These are phyloP conservation scores for Penstemon eatonii DNA, from an alignment of 257 asterid genomes.

Conservation along the genomic window DNA sequence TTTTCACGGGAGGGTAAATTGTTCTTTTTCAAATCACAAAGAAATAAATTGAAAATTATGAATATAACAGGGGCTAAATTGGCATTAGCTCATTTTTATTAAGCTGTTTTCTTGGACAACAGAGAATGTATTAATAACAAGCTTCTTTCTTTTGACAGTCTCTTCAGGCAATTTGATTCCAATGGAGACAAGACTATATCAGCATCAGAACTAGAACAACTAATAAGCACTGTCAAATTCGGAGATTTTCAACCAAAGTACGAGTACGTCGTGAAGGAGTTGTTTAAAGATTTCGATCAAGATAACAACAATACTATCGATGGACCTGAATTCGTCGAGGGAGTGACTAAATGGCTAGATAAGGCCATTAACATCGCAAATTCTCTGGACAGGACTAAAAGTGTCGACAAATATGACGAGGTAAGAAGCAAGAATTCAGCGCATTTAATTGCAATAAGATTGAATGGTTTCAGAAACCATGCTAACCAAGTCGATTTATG, in stretches of 20 bases:
- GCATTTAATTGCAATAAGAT: neutral
- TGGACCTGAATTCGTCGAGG: slow-evolving; percentile 40
- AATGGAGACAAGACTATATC: slow-evolving; percentile 35
- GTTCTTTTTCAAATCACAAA: too few species aligned
- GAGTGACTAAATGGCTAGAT: slow-evolving; percentile 40
- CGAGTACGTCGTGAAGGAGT: slow-evolving; percentile 35
- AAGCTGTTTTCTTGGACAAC: neutral
- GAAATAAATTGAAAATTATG: too few species aligned
- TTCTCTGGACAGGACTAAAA: slow-evolving; percentile 27
- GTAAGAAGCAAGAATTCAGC: neutral
- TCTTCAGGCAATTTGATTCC: slow-evolving; percentile 42
- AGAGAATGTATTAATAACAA: too few species aligned
- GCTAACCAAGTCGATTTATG: neutral
- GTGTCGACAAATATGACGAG: slow-evolving; percentile 39
- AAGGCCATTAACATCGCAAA: slow-evolving; percentile 40
- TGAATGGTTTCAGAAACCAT: neutral
- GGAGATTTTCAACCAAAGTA: slow-evolving; percentile 38
- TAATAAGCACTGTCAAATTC: slow-evolving; percentile 39
- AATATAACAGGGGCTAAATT: too few species aligned
- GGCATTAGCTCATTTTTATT: too few species aligned
- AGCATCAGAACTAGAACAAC: slow-evolving; percentile 37
- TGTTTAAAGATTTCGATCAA: slow-evolving; percentile 45
- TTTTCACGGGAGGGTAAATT: too few species aligned
- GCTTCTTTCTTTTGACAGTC: slow-evolving; percentile 33
- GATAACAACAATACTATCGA: slow-evolving; percentile 36